Evolutionary conservation across 768 basidiomycete species (phyloP), one percentile per base, ranked within the genome.

Genomic region (Boletus rubescentipes): DNA sequence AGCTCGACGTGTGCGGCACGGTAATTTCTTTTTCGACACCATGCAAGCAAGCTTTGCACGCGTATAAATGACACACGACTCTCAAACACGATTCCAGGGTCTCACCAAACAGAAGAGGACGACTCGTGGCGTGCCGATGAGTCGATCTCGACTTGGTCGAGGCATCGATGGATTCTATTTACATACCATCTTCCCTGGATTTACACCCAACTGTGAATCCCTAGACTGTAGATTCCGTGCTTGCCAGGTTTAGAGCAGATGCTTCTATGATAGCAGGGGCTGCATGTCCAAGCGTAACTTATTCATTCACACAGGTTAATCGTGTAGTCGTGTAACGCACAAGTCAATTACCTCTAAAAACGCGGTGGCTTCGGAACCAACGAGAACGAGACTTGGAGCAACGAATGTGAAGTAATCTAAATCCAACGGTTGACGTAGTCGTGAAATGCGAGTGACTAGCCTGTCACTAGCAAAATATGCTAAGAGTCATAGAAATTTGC

Each of bases 21-120:
- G 63, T 64, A 55, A 64, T 64, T 64, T 59, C 35, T 53, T 34
- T 26, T 49, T 39, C 31, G 35, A 59, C 57, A 45, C 46, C 40
- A 30, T 18, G 38, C 35, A 46, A 35, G 48, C 48, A 40, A 55
- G 36, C 39, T 20, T 31, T 37, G 10, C 51, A 55, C n/a, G 36
- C 16, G 29, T 44, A 42, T 37, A 11, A 36, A 5, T 10, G 20
- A 55, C 51, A 31, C 53, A 60, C 41, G 14, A 37, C 36, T 34
- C 32, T 42, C 37, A 32, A 16, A 32, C 46, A 53, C 39, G 59
- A 43, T 31, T 36, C 46, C 39, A 51, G 46, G 38, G 57, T 36
- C n/a, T 15, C 21, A 37, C 16, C 10, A 44, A 26, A 26, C 26
- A 26, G 26, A 26, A 3, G 16, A 42, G 34, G 34, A 15, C 11